Conservation (phyloP, 2,329 filamentous ascomycete species). For the Colletotrichum eremochloae region DNA sequence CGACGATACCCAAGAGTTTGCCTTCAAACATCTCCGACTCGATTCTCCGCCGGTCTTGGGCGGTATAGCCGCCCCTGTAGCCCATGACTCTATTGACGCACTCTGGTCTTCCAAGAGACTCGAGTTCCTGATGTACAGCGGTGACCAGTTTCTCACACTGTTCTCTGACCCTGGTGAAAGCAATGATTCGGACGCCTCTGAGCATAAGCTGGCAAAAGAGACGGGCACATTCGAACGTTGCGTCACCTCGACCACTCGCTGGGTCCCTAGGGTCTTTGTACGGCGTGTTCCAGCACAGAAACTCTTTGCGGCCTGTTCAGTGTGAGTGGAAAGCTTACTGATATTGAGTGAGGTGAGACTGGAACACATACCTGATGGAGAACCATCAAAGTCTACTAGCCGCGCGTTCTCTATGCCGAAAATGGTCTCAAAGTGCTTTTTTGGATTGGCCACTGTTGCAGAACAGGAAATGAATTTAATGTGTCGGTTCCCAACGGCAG, state of each 20-base stretch:
- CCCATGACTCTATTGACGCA: slow-evolving; percentile 89
- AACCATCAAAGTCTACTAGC: slow-evolving; percentile 91
- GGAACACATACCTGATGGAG: slow-evolving; percentile 70
- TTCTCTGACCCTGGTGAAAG: slow-evolving; percentile 89
- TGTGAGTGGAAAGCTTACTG: not conserved
- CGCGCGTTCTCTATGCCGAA: slow-evolving; percentile 88
- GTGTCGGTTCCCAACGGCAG: slow-evolving; percentile 86
- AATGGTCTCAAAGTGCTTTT: slow-evolving; percentile 92
- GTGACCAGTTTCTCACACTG: slow-evolving; percentile 88
- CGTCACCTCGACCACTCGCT: slow-evolving; percentile 85
- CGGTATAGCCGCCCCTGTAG: slow-evolving; percentile 94
- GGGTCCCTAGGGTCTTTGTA: slow-evolving; percentile 91
- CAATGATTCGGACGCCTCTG: slow-evolving; percentile 90
- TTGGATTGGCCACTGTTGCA: slow-evolving; percentile 93
- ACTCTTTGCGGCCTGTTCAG: slow-evolving; percentile 82
- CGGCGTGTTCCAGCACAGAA: slow-evolving; percentile 97
- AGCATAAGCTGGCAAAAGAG: slow-evolving; percentile 92
- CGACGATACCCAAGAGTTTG: slow-evolving; percentile 91
- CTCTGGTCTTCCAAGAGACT: slow-evolving; percentile 78
- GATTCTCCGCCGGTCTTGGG: slow-evolving; percentile 88
- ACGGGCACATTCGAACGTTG: slow-evolving; percentile 86
- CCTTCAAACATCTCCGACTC: slow-evolving; percentile 98
- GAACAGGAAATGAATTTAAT: slow-evolving; percentile 97
- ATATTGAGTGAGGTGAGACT: not conserved
- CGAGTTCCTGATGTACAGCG: slow-evolving; percentile 83